Base-by-base conservation (phyloP, 1,284 basidiomycete genomes). In the Trichosporon inkin region DNA sequence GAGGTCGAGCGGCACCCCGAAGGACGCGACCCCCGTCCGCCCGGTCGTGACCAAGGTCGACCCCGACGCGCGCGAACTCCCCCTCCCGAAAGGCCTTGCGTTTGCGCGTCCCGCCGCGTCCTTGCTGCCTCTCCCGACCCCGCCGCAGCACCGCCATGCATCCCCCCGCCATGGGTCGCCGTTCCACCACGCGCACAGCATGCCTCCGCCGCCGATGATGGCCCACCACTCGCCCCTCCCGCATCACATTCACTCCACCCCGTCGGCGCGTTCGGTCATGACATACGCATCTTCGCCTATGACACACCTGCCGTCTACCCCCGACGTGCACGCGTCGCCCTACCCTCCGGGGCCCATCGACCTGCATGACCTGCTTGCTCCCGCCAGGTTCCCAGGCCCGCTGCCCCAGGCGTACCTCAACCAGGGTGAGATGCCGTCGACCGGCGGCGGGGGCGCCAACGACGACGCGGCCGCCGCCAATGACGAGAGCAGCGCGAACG, bases 301-400 rank as follows among this genome's bases (percentile, higher is more conserved):
- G 63, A 56, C 57, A 13, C 63, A 64, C 60, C 55, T 64, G 58
- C 63, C 63, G 1, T 64, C 63, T 4, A 64, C 63, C 2, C 63
- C 63, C 22, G 63, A 64, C 49, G 36, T 62, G 32, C 58, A 51
- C 22, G 51, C 22, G 10, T 64, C 62, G 13, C 64, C 64, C 7
- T 62, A 63, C 60, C 61, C 61, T 10, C 37, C 59, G 1, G 62
- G 64, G 1, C 64, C 59, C 2, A 61, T 65, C 39, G 64, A 62
- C 35, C 59, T 65, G 7, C 64, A 65, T 28, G 64, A 62, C 7
- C 52, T 65, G 5, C 62, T 65, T 6, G 53, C 61, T 6, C 64
- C 64, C 13, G 49, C 61, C 3, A 59, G 60, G 16, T 65, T 63
- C 61, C 64, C 62, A 8, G 64, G 64, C 24, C 51, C 58, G 1